Evolutionary conservation across 306 rosid genomes (phyloP), one percentile per base, ranked within the genome.

Genomic region (Gastrolobium bilobum): DNA sequence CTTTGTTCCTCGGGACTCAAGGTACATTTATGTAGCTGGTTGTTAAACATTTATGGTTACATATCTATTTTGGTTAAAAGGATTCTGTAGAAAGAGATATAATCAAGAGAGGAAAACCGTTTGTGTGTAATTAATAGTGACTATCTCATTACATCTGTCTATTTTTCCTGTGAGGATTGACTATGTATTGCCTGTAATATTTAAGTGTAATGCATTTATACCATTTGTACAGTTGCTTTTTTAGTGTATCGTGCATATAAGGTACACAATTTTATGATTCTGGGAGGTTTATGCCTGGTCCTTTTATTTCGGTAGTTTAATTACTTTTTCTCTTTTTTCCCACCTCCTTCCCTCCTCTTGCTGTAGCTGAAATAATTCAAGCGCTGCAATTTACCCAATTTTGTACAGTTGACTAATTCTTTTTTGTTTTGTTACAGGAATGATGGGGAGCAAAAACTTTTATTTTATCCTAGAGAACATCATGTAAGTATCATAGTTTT

Each of bases 401-500:
- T 51, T 50, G 72, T 76, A 63, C 56, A 47, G 71, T 78, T 92
- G 64, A 84, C 59, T 43, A 60, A 14, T 73, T 46, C 65, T 77
- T 40, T 79, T 34, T 60, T 69, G 71, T 76, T 84, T 71, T 57
- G 13, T 81, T 76, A 65, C 89, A 96, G 99, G 91, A 80, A 82
- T 44, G 79, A 79, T 73, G 90, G 77, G 79, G 89, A 76, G 87
- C 88, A 88, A 82, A 90, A 87, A 83, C 82, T 89, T 66, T 69
- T 96, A 79, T 96, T 96, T 86, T 96, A 93, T 89, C 97, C 99
- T 44, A 86, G 86, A 86, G 84, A 91, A 64, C 85, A 84, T 48
- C 89, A 79, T 78, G 99, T 96, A 90, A 89, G 98, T 48, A 73
- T 81, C 50, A 66, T 47, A 64, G 40, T 39, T 73, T 73, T 46